Evolutionary conservation across 2,329 filamentous ascomycete species (phyloP), one percentile per base, ranked within the genome.

Genomic region (Diplocarpon rosae): DNA sequence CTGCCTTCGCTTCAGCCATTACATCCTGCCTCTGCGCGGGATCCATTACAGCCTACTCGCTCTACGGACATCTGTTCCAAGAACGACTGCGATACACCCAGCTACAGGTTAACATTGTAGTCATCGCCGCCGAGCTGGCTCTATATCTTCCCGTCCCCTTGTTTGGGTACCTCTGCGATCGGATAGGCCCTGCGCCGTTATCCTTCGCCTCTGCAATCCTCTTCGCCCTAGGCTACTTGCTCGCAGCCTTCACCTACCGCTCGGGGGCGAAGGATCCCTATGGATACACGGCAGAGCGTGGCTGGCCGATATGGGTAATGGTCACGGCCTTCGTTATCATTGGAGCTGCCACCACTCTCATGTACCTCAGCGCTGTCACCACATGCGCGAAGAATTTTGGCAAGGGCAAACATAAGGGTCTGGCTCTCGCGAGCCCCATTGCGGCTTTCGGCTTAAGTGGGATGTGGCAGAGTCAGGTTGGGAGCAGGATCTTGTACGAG

Each of bases 351-450:
- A 95, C 90, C 0, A 85, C 84, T 52, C 78, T 78, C 63, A 88
- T 96, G 78, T 98, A 96, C 63, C 72, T 96, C 45, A 76, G 81
- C 40, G 83, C 87, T 1, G 83, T 98, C n/a, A 90, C 90, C 6
- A 94, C 90, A 0, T 95, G 88, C 60, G 92, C 92, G 30, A 98
- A 98, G 77, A 98, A 96, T 66, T 98, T 96, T 66, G 89, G 89
- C 39, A 80, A 83, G 49, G 87, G 88, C 3, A 85, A 82, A 59
- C 82, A 93, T 59, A 83, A 90, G 57, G 92, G 92, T 0, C 68
- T 98, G 40, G 90, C 93, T 48, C 72, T 98, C 44, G 89, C 90
- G 1, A 73, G 86, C 48, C 92, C 92, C 1, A 95, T 96, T 62
- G 87, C 92, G 0, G 83, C 85, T 6, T 95, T 95, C 62, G 92